Conservation (phyloP, 2,329 filamentous ascomycete species). For the Tolypocladium nubicola region DNA sequence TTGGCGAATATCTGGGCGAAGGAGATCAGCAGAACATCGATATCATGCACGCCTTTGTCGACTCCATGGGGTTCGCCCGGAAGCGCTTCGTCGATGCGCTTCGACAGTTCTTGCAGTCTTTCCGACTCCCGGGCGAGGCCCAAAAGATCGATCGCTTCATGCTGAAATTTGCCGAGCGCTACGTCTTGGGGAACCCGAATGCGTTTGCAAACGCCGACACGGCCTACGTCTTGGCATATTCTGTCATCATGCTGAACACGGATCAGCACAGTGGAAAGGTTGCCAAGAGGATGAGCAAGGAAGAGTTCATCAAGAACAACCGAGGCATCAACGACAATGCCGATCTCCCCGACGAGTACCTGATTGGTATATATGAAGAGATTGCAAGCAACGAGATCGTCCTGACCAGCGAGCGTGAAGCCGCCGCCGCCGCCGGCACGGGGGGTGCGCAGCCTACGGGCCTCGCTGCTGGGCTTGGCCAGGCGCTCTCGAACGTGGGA, state of each 20-base stretch:
- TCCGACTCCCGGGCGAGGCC: conserved; percentile 87
- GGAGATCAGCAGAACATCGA: conserved; percentile 89
- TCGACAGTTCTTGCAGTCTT: conserved; percentile 84
- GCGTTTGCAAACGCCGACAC: conserved; percentile 98
- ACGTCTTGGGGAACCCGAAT: conserved; percentile 89
- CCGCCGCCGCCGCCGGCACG: conserved; percentile 68
- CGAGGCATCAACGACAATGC: conserved; percentile 94
- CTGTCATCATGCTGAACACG: conserved; percentile 92
- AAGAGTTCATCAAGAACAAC: conserved; percentile 99
- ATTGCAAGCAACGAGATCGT: conserved; percentile 90
- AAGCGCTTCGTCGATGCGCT: conserved; percentile 88
- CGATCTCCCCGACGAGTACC: conserved; percentile 86
- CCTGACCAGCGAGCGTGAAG: conserved; percentile 81
- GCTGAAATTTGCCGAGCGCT: conserved; percentile 96
- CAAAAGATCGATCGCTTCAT: conserved; percentile 99
- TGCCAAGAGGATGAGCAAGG: conserved; percentile 76
- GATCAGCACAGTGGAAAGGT: conserved; percentile 90
- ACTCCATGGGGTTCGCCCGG: conserved; percentile 86
- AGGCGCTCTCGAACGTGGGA: conserved; percentile 83
- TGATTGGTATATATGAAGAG: conserved; percentile 82
- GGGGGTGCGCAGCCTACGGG: conserved; percentile 50
- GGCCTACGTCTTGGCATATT: conserved; percentile 91
- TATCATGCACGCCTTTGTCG: conserved; percentile 97
- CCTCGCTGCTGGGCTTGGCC: conserved; percentile 72
- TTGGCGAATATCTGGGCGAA: conserved; percentile 91